A percentile compares a stretch with the other conserved stretches of the same genome.
phyloP scores from a whole-genome alignment of 1,284 basidiomycete species.

The Coriolopsis trogii region DNA sequence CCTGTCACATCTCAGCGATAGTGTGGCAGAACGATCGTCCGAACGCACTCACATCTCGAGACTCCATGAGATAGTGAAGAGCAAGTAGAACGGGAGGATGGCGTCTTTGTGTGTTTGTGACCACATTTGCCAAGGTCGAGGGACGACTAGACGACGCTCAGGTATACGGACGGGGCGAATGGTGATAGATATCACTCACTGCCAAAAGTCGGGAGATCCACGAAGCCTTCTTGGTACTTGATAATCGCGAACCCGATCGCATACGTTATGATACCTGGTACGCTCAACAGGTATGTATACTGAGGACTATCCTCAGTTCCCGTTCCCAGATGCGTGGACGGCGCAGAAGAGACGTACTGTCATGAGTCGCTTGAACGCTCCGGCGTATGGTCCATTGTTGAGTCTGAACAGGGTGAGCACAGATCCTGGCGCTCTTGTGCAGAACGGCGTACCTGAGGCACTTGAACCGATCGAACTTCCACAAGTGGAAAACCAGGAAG shows the following conservation, averaged over 20 bases:
- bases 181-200: too few relatives aligned
- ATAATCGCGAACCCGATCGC: constrained; percentile 64
- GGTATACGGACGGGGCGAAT: too few relatives aligned
- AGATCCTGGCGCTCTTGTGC: too few relatives aligned
- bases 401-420: constrained; percentile 46
- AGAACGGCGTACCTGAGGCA: constrained; percentile 66
- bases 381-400: constrained; percentile 64
- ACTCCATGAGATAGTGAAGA: constrained; percentile 67
- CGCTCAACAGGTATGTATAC: constrained; percentile 71
- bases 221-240: constrained; percentile 71
- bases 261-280: constrained; percentile 65
- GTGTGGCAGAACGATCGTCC: not conserved
- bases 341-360: constrained; percentile 49
- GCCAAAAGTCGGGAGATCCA: constrained; percentile 45
- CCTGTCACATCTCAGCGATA: constrained; percentile 39
- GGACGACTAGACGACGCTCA: constrained; percentile 49
- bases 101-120: constrained; percentile 42
- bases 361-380: constrained; percentile 80
- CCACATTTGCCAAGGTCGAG: constrained; percentile 67
- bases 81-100: constrained; percentile 64
- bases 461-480: constrained; percentile 77
- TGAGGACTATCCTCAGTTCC: constrained; percentile 29
- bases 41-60: constrained; percentile 65
- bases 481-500: constrained; percentile 73
- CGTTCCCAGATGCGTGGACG: not conserved